These are phyloP conservation scores for Fusarium nematophilum DNA, from an alignment of 2,329 filamentous ascomycete genomes.

Conservation along the genomic window DNA sequence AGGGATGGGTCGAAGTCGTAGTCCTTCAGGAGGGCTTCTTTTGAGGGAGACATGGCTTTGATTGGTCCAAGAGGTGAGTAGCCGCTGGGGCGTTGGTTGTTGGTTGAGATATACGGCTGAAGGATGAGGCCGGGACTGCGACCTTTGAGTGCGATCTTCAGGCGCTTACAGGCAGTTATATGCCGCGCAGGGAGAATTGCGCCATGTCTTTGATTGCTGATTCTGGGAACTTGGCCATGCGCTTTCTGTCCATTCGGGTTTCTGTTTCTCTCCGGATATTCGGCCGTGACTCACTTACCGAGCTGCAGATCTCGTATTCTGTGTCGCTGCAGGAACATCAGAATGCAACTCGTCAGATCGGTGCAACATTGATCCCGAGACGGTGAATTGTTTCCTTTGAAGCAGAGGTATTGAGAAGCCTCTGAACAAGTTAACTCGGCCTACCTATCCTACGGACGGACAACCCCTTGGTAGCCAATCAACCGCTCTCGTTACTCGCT, in stretches of 20 bases:
- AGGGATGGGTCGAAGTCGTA: slow-evolving; percentile 34
- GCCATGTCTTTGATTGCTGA: not conserved
- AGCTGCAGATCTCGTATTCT: too few relatives aligned
- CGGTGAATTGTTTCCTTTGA: too few relatives aligned
- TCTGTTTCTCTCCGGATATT: not conserved
- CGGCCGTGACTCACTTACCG: slow-evolving; percentile 13
- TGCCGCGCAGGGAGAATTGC: not conserved
- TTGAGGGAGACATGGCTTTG: slow-evolving; percentile 32
- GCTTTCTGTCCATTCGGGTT: too few relatives aligned
- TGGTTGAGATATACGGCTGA: slow-evolving; percentile 7
- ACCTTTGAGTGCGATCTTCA: not conserved
- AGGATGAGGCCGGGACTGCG: not conserved
- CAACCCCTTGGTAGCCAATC: too few relatives aligned
- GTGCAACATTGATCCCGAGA: slow-evolving; percentile 2
- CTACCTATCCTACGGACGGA: too few relatives aligned
- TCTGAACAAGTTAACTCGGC: too few relatives aligned
- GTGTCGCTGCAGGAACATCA: not conserved
- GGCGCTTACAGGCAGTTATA: slow-evolving; percentile 15
- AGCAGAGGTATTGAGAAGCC: too few relatives aligned
- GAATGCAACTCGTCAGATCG: slow-evolving; percentile 1
- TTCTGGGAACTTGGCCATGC: too few relatives aligned
- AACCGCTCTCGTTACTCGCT: too few relatives aligned
- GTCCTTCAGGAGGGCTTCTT: slow-evolving; percentile 44
- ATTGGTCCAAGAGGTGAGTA: slow-evolving; percentile 7
- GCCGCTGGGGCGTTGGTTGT: slow-evolving; percentile 19